Percentiles rank a stretch among this genome's conserved stretches.
phyloP scores from a whole-genome alignment of 208 protist genomes.

The Angomonas ambiguus region DNA sequence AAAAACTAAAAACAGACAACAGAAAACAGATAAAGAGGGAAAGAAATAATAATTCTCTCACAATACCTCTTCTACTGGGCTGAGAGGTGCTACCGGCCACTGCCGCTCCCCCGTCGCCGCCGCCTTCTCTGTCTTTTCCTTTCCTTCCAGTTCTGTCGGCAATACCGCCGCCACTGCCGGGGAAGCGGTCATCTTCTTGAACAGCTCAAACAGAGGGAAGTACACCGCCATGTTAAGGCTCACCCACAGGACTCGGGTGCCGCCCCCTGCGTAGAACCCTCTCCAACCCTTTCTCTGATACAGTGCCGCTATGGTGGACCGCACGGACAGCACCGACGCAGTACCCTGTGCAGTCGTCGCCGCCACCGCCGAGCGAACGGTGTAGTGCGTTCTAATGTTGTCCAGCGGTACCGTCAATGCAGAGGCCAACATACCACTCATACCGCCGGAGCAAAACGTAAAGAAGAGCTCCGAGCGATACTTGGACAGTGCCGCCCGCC shows the following conservation, averaged over 20 bases:
- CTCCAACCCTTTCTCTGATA: constrained; percentile 45
- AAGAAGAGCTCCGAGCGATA: constrained; percentile 24
- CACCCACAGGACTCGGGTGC: constrained; percentile 74
- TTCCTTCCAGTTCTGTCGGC: neutral
- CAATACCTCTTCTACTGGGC: neutral
- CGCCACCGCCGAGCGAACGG: constrained; percentile 42
- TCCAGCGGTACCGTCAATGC: constrained; percentile 71
- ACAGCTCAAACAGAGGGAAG: constrained; percentile 69
- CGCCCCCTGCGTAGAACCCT: constrained; percentile 63
- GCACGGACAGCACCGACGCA: constrained; percentile 28
- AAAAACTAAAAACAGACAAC: neutral
- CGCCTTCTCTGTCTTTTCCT: too few relatives aligned
- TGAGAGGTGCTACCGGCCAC: neutral
- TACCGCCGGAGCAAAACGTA: constrained; percentile 66
- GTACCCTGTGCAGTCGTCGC: too few relatives aligned
- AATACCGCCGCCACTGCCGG: neutral
- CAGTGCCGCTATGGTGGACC: constrained; percentile 26
- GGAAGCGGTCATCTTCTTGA: constrained; percentile 1
- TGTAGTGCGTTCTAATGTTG: constrained; percentile 63
- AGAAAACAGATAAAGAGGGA: constrained; percentile 5
- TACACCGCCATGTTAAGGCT: constrained; percentile 76
- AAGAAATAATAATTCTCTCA: neutral
- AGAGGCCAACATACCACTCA: constrained; percentile 64
- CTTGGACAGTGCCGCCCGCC: neutral
- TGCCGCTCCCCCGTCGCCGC: neutral